Conservation (phyloP, 148 eudicot genomes). For the Rhododendron mucronatum region DNA sequence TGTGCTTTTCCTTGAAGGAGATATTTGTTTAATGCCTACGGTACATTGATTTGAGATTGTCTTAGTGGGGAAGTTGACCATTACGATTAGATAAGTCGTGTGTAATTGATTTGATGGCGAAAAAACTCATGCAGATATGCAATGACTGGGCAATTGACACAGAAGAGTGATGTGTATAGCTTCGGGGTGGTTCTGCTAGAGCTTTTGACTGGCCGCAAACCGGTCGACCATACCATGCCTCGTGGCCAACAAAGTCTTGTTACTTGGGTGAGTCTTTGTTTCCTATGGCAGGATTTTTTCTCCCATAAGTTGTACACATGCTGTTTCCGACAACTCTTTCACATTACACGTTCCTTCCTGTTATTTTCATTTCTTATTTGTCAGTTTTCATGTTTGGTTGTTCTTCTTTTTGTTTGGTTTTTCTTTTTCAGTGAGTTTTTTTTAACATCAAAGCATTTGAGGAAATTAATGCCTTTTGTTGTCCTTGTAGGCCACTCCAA, state of each 20-base stretch:
- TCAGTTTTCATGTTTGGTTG: background rate
- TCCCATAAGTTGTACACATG: background rate
- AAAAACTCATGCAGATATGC: constrained; percentile 55
- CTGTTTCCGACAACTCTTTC: background rate
- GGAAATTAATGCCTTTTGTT: background rate
- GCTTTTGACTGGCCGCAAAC: constrained; percentile 85
- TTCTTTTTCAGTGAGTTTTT: background rate
- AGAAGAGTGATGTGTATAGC: constrained; percentile 87
- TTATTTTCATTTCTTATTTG: background rate
- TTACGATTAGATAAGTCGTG: background rate
- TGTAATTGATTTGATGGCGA: constrained; percentile 1
- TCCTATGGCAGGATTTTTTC: background rate
- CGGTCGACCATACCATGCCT: constrained; percentile 87
- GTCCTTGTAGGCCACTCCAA: constrained; percentile 64
- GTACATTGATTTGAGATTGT: background rate
- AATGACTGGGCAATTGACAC: constrained; percentile 84
- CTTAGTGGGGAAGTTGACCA: background rate
- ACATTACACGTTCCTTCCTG: background rate
- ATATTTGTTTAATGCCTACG: background rate
- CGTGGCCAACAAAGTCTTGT: constrained; percentile 89
- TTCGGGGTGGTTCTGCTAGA: constrained; percentile 85
- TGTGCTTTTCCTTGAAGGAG: background rate
- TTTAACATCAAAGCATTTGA: background rate
- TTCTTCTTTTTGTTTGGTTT: background rate
- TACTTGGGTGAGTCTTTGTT: constrained; percentile 59